Base-by-base conservation (phyloP, 2,329 filamentous ascomycete species). In the Scorias spongiosa region DNA sequence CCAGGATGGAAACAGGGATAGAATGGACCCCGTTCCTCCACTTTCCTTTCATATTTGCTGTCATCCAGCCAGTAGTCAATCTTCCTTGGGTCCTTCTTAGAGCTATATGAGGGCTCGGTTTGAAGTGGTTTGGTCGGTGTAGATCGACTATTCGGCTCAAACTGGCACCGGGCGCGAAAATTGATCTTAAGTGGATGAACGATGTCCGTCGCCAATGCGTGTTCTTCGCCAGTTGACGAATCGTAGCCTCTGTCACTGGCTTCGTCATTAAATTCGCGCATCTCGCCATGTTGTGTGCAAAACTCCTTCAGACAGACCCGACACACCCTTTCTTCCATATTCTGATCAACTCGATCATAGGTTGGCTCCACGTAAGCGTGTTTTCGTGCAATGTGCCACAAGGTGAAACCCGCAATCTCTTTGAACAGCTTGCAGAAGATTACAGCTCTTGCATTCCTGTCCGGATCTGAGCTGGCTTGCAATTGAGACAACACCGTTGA, bases 1-100 rank as follows among this genome's bases (percentile, higher is more conserved):
- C 81, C 81, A 26, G 78, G 72, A 53, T 88, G 83, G 42, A 71
- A 70, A 54, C 83, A 88, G 2, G 81, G 78, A 44, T 78, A 74
- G 42, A 75, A 73, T 2, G 74, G 66, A 29, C 74, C 71, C 32
- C 76, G 70, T 12, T 70, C 63, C 39, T 76, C 50, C 42, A 39
- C 17, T 42, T 50, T 39, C 50, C 48, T 39, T 18, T 18, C 14
- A 28, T 40, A 40, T 9, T 36, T 36, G 17, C 17, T 18, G 14
- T 11, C 11, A 40, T 17, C 14, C 38, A 17, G 5, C 38, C 38
- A 40, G 38, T 40, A 40, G 11, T 40, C 38, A 40, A 28, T 11
- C 11, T 12, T 18, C 10, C 20, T 14, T 14, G 14, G 14, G 10
- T 40, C 20, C 18, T 12, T 28, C 11, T 17, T 40, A 18, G 12